phyloP scores from a whole-genome alignment of 192 early-diverging fungal genomes.

The Coemansia sp. region DNA sequence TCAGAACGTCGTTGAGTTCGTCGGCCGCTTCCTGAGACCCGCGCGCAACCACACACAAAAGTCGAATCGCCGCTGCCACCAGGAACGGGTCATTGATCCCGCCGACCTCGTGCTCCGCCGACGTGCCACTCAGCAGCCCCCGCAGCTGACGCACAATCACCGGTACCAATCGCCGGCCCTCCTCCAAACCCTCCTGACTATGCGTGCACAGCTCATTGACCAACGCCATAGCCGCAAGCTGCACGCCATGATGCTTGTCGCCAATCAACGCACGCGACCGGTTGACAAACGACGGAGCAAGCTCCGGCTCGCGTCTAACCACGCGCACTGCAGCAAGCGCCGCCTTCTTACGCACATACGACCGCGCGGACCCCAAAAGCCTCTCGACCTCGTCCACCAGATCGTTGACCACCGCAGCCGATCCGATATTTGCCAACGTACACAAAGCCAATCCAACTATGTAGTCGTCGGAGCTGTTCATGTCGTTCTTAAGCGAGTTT shows the following conservation, averaged over 20 bases:
- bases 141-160: slow-evolving; percentile 85
- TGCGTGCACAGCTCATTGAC: slow-evolving; percentile 85
- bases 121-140: slow-evolving; percentile 81
- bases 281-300: slow-evolving; percentile 81
- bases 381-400: slow-evolving; percentile 91
- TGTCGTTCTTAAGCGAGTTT: slow-evolving; percentile 94
- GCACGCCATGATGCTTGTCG: slow-evolving; percentile 95
- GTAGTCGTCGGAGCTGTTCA: slow-evolving; percentile 95
- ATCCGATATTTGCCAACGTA: slow-evolving; percentile 96
- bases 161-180: slow-evolving; percentile 81
- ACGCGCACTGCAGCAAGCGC: slow-evolving; percentile 91
- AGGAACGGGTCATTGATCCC: slow-evolving; percentile 98
- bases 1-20: slow-evolving; percentile 94
- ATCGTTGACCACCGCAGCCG: slow-evolving; percentile 93
- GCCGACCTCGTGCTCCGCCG: slow-evolving; percentile 93
- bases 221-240: slow-evolving; percentile 87
- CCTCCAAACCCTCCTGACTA: slow-evolving; percentile 64
- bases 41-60: slow-evolving; percentile 81
- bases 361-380: slow-evolving; percentile 84
- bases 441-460: slow-evolving; percentile 96
- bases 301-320: slow-evolving; percentile 90
- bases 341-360: slow-evolving; percentile 97
- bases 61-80: slow-evolving; percentile 88
- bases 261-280: slow-evolving; percentile 72
- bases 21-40: slow-evolving; percentile 84